phyloP scores from a whole-genome alignment of 306 rosid species.

The Purshia tridentata region DNA sequence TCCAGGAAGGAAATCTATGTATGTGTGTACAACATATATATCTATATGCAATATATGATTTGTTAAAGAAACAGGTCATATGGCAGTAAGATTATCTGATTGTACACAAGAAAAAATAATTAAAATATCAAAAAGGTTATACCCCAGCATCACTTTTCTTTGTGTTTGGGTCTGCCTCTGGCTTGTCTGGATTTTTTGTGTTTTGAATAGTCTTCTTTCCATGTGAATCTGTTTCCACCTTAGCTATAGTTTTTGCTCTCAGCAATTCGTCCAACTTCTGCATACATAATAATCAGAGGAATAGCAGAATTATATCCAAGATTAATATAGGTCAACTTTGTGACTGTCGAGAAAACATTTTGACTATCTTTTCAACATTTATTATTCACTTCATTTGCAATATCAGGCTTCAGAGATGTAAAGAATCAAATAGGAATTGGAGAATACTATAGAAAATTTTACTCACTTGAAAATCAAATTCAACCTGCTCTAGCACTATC shows the following conservation, averaged over 20 bases:
- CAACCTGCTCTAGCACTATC: slow-evolving; percentile 50
- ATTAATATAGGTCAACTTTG: neutral
- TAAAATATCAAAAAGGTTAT: neutral
- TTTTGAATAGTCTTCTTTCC: slow-evolving; percentile 55
- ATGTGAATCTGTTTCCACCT: slow-evolving; percentile 50
- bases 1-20: neutral
- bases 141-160: slow-evolving; percentile 67
- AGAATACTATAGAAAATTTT: slow-evolving; percentile 21
- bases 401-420: neutral
- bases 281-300: neutral
- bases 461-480: slow-evolving; percentile 71
- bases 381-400: neutral
- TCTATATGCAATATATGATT: neutral
- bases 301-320: neutral
- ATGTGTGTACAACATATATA: neutral
- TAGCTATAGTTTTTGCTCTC: slow-evolving; percentile 43
- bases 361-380: neutral
- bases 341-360: neutral
- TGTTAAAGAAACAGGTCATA: neutral
- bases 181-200: slow-evolving; percentile 49
- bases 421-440: slow-evolving; percentile 3
- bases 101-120: neutral
- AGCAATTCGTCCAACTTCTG: slow-evolving; percentile 27
- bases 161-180: slow-evolving; percentile 33
- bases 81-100: neutral